These are phyloP conservation scores for Candolleomyces aberdarensis DNA, from an alignment of 768 basidiomycete genomes.

Conservation along the genomic window DNA sequence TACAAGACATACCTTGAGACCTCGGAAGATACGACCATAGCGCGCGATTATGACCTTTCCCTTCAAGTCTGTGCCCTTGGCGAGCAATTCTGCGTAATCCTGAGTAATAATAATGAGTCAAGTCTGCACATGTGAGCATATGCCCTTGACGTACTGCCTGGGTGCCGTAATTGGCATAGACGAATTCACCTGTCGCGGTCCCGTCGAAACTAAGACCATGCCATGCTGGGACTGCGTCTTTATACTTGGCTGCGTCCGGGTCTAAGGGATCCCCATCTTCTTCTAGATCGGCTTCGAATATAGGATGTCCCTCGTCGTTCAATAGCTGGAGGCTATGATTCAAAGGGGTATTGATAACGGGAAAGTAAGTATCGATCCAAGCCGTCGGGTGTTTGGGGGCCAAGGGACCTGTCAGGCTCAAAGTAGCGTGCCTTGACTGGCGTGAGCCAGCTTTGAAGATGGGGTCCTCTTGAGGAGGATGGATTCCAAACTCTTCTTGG, in stretches of 20 bases:
- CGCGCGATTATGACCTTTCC: conserved; percentile 76
- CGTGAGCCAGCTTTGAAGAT: conserved; percentile 70
- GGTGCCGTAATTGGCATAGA: conserved; percentile 81
- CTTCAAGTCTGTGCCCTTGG: conserved; percentile 51
- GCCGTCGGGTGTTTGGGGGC: conserved; percentile 44
- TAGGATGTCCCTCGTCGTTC: background rate
- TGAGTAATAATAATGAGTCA: conserved; percentile 9
- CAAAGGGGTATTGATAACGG: conserved; percentile 77
- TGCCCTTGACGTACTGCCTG: conserved; percentile 42
- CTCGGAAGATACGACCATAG: conserved; percentile 79
- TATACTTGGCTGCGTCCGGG: conserved; percentile 66
- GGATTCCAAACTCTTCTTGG: conserved; percentile 59
- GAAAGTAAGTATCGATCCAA: conserved; percentile 89
- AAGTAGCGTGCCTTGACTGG: conserved; percentile 65
- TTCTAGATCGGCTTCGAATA: conserved; percentile 1
- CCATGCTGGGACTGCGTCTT: conserved; percentile 71
- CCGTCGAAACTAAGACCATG: conserved; percentile 82
- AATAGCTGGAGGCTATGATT: conserved; percentile 48
- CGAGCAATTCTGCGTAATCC: conserved; percentile 54
- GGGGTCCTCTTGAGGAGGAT: conserved; percentile 40
- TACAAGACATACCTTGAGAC: conserved; percentile 61
- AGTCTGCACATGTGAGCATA: background rate
- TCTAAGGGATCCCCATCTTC: conserved; percentile 70
- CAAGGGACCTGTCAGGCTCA: conserved; percentile 43
- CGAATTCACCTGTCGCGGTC: conserved; percentile 59